phyloP scores from a whole-genome alignment of 2,329 filamentous ascomycete species.

The Botryotinia narcissicola region DNA sequence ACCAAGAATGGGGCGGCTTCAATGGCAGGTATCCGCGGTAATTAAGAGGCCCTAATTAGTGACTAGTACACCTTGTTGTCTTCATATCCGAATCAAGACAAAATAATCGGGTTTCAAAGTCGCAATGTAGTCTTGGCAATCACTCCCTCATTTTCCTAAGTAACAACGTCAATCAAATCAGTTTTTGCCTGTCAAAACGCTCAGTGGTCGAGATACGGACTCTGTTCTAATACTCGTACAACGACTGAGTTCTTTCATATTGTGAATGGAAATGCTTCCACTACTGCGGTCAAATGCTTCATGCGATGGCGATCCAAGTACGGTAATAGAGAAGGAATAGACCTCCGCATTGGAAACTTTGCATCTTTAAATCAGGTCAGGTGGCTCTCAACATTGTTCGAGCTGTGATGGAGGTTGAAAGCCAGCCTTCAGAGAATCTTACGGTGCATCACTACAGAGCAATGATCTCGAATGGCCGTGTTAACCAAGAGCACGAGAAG shows the following conservation, averaged over 20 bases:
- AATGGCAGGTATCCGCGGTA: neutral
- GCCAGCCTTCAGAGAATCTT: neutral
- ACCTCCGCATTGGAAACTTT: neutral
- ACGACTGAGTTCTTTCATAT: neutral
- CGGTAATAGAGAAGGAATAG: neutral
- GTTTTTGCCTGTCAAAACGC: neutral
- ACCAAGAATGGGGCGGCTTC: neutral
- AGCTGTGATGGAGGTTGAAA: neutral
- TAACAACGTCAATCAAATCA: neutral
- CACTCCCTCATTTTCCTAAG: neutral
- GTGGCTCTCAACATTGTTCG: neutral
- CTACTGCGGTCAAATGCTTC: neutral
- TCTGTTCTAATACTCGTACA: neutral
- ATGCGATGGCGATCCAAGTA: neutral
- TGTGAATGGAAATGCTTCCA: neutral
- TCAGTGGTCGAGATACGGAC: neutral
- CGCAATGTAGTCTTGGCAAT: neutral
- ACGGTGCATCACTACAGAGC: neutral
- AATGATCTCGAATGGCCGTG: too few relatives aligned
- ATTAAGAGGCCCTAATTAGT: neutral
- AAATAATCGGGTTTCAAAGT: neutral
- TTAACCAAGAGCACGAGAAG: too few relatives aligned
- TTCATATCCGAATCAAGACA: neutral
- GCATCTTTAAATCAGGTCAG: accelerated
- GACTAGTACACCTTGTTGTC: neutral